Evolutionary conservation across 2,329 filamentous ascomycete genomes (phyloP), one percentile per base, ranked within the genome.

Genomic region (Fusarium goolgardi): DNA sequence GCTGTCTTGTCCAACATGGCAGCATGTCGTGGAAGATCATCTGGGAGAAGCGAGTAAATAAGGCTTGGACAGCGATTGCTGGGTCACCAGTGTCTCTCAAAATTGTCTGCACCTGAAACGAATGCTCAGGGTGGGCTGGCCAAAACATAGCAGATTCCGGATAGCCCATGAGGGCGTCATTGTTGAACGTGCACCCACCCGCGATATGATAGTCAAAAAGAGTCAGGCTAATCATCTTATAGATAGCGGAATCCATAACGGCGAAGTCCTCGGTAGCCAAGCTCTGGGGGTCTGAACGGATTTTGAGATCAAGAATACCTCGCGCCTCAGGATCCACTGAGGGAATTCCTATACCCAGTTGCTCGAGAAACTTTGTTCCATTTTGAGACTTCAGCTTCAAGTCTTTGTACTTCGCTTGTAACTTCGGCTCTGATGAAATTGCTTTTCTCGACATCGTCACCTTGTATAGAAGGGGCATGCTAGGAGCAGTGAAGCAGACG

Each of bases 21-120:
- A 56, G 29, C 2, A 40, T 51, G 0, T 69, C 55, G 16, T 69
- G 23, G 13, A 52, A 69, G 0, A 66, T 47, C 67, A 69, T 69
- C 12, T 69, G 62, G 16, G 50, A 52, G 21, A 69, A 43, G 0
- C 62, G 55, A 8, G 43, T 49, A 9, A 50, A 34, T 0, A 69
- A 12, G 0, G 47, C 49, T 7, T 69, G 37, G 0, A 69, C n/a
- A 0, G 67, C 65, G 13, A 40, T 25, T 0, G 67, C 56, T 2
- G 67, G 67, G 34, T 69, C 16, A 0, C 32, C 18, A 1, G 67
- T 69, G 8, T 52, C 11, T 11, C 55, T 58, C 0, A 69, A 44
- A 5, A 66, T 23, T 5, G 6, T 43, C 13, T 69, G 67, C 0
- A 69, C 55, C 1, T 66, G n/a, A 1, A 53, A 20, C 0, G 57